These are phyloP conservation scores for Lachnellula subtilissima DNA, from an alignment of 2,329 filamentous ascomycete species.

Conservation along the genomic window DNA sequence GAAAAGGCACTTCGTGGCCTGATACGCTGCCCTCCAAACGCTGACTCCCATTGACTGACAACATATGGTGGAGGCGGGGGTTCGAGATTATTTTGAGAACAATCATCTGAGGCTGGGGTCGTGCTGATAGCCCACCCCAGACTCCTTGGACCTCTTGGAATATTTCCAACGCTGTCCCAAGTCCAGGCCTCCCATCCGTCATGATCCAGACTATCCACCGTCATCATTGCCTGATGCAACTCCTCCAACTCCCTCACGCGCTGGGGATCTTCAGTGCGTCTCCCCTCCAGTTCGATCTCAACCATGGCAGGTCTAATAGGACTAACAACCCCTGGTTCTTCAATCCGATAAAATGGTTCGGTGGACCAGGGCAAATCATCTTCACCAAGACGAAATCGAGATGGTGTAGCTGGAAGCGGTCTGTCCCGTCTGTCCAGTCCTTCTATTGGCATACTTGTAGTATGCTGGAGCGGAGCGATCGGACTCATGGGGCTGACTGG, in stretches of 20 bases:
- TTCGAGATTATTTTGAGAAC: not conserved
- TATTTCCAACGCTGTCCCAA: constrained; percentile 23
- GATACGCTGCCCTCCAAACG: constrained; percentile 4
- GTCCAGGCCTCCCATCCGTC: constrained; percentile 27
- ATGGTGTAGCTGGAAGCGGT: constrained; percentile 28
- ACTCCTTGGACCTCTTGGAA: constrained; percentile 25
- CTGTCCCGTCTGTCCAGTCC: constrained; percentile 21
- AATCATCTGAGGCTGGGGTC: constrained; percentile 8
- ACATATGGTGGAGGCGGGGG: constrained; percentile 25
- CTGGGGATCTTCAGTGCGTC: constrained; percentile 26
- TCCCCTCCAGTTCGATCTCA: constrained; percentile 14
- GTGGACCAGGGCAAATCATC: constrained; percentile 30
- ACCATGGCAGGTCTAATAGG: constrained; percentile 1
- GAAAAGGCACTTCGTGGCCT: constrained; percentile 16
- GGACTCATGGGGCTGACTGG: constrained; percentile 16
- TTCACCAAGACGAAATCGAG: constrained; percentile 30
- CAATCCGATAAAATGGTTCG: constrained; percentile 24
- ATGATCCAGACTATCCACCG: constrained; percentile 27
- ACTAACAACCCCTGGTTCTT: constrained; percentile 7
- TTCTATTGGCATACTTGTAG: constrained; percentile 1
- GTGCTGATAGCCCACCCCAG: constrained; percentile 30
- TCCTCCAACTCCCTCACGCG: constrained; percentile 26
- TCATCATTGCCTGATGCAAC: constrained; percentile 32
- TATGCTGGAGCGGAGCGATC: constrained; percentile 6
- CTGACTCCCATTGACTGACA: constrained; percentile 27